Evolutionary conservation across 2,329 filamentous ascomycete species (phyloP), one percentile per base, ranked within the genome.

Genomic region (Penicillium sp.): DNA sequence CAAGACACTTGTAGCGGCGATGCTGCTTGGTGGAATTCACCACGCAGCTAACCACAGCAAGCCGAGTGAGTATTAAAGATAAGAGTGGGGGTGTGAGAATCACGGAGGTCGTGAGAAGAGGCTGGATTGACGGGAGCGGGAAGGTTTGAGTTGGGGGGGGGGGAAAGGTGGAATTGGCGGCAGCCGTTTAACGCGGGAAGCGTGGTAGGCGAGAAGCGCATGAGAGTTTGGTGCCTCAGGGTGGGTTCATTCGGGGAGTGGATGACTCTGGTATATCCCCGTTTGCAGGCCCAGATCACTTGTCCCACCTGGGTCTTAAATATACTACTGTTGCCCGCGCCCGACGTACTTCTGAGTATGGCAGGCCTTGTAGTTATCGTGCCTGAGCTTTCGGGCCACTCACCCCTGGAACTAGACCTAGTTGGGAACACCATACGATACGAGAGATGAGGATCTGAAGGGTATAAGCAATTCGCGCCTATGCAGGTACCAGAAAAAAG

Each of bases 101-200:
- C 36, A 29, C 28, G 28, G 12, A 39, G 21, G 16, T 42, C n/a
- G 50, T 43, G 43, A 49, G 53, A 62, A 58, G 58, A 60, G 60
- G 60, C 59, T 61, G 60, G 60, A 59, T 51, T 38, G 41, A 42
- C 41, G 41, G 41, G 41, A 46, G 47, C 42, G 58, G 58, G 59
- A 60, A 60, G 59, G 53, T 58, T 58, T 61, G 61, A 63, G 57
- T 51, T 54, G 53, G 57, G 56, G 57, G 56, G 52, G 51, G 51
- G 45, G 48, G 49, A 42, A 50, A 18, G 36, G 42, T 45, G 47
- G 47, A 50, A 49, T 47, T 45, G 63, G 66, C 66, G 65, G 65
- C 65, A 66, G 61, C 51, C 61, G 61, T 67, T 33, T 69, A 60
- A 60, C 69, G 68, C 69, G 59, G 61, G 63, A 70, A 69, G 67